Evolutionary conservation across 2,329 filamentous ascomycete genomes (phyloP).

Genomic region (Zopfia rhizophila): DNA sequence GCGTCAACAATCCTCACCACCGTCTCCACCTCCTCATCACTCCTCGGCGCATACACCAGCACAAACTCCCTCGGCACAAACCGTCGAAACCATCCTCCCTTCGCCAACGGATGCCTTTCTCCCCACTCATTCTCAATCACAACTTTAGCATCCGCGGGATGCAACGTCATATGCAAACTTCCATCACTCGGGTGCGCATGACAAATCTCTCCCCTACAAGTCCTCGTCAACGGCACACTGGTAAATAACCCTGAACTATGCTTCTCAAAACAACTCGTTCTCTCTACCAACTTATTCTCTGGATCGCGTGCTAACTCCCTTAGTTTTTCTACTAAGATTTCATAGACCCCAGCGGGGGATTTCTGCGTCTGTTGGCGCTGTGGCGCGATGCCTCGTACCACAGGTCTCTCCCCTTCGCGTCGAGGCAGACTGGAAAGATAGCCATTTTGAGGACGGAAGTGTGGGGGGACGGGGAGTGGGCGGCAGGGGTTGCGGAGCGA

Average conservation of each 20-base stretch:
- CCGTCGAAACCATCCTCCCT: constrained; percentile 71
- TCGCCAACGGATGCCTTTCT: constrained; percentile 73
- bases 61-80: constrained; percentile 80
- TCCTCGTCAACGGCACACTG: constrained; percentile 71
- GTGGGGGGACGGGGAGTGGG: constrained; percentile 64
- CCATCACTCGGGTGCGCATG: constrained; percentile 82
- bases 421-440: constrained; percentile 70
- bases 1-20: constrained; percentile 77
- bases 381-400: constrained; percentile 79
- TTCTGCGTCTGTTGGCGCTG: constrained; percentile 81
- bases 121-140: constrained; percentile 83
- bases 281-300: constrained; percentile 54
- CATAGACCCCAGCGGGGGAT: constrained; percentile 62
- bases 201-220: constrained; percentile 82
- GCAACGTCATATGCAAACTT: constrained; percentile 81
- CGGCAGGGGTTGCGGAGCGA: constrained; percentile 75
- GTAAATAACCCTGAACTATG: constrained; percentile 82
- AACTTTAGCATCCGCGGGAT: constrained; percentile 78
- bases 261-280: constrained; percentile 82
- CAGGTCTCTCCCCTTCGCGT: constrained; percentile 71
- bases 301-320: constrained; percentile 34
- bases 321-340: constrained; percentile 28
- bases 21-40: constrained; percentile 73
- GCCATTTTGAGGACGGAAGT: constrained; percentile 65
- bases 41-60: constrained; percentile 83